These are phyloP conservation scores for Aspergillus udagawae DNA, from an alignment of 2,329 filamentous ascomycete genomes.

Conservation along the genomic window DNA sequence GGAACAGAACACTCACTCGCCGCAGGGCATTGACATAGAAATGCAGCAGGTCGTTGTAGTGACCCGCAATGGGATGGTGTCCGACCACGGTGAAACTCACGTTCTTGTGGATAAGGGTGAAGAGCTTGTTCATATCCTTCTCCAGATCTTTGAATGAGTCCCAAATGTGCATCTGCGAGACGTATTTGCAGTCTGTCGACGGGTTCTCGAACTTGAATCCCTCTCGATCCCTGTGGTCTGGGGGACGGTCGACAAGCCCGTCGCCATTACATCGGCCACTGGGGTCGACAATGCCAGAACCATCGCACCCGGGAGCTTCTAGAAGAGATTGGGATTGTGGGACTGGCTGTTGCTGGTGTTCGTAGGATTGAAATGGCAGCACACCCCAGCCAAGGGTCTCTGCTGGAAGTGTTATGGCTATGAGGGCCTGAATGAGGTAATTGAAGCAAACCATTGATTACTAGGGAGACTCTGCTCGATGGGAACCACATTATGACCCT, in stretches of 20 bases:
- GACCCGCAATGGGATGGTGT: constrained; percentile 30
- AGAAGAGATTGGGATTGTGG: constrained; percentile 8
- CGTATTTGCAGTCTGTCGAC: constrained; percentile 27
- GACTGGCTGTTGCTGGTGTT: constrained; percentile 1
- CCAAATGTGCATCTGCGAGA: constrained; percentile 30
- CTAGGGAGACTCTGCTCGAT: neutral
- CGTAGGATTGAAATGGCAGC: neutral
- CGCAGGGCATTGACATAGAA: constrained; percentile 32
- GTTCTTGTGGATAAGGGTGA: constrained; percentile 29
- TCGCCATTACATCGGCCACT: constrained; percentile 24
- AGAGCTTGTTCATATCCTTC: constrained; percentile 29
- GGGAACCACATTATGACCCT: neutral
- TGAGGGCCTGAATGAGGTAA: constrained; percentile 12
- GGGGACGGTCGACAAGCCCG: constrained; percentile 21
- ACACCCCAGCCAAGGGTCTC: constrained; percentile 5
- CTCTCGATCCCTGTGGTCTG: constrained; percentile 15
- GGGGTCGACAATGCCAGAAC: constrained; percentile 24
- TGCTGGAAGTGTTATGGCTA: constrained; percentile 9
- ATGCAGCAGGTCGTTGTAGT: constrained; percentile 29
- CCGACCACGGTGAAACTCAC: constrained; percentile 31
- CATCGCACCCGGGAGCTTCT: constrained; percentile 21
- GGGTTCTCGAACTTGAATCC: constrained; percentile 32
- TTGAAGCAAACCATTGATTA: constrained; percentile 9
- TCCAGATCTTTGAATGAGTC: constrained; percentile 30
- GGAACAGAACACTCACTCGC: constrained; percentile 24